A percentile compares a stretch with the other conserved stretches of the same genome.
Conservation (phyloP, 1,284 basidiomycete genomes). For the Leccinum pachyderme region DNA sequence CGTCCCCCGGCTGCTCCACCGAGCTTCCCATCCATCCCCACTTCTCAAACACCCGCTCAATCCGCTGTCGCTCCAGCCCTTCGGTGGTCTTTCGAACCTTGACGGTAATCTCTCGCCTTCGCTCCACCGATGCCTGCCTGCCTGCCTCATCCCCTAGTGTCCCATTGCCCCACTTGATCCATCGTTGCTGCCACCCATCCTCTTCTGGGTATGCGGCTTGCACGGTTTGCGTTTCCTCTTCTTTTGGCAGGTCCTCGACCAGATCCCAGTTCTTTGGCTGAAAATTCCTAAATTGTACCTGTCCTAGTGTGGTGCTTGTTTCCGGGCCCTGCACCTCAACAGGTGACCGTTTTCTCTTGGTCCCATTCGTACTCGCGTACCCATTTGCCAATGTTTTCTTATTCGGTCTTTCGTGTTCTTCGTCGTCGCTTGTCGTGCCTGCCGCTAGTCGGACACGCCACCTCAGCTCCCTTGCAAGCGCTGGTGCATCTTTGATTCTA, state of each 20-base stretch:
- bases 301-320: slow-evolving; percentile 25
- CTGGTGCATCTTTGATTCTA: slow-evolving; percentile 73
- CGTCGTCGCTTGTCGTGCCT: slow-evolving; percentile 70
- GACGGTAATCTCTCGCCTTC: slow-evolving; percentile 49
- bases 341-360: slow-evolving; percentile 58
- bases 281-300: slow-evolving; percentile 59
- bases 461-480: slow-evolving; percentile 76
- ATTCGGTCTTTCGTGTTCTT: slow-evolving; percentile 37
- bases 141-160: slow-evolving; percentile 36
- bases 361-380: slow-evolving; percentile 28
- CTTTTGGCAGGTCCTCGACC: slow-evolving; percentile 42
- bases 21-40: slow-evolving; percentile 53
- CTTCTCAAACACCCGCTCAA: slow-evolving; percentile 64
- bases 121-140: slow-evolving; percentile 45
- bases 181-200: slow-evolving; percentile 37
- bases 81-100: slow-evolving; percentile 56
- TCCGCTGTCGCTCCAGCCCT: slow-evolving; percentile 65
- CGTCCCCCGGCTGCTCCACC: slow-evolving; percentile 14
- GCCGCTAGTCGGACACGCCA: slow-evolving; percentile 72
- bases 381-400: slow-evolving; percentile 34
- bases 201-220: slow-evolving; percentile 39
- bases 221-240: slow-evolving; percentile 38
- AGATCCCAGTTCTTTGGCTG: slow-evolving; percentile 64
- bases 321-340: slow-evolving; percentile 24
- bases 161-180: slow-evolving; percentile 35